Evolutionary conservation across 2,329 filamentous ascomycete species (phyloP).

Genomic region (Trichoderma oligosporum): DNA sequence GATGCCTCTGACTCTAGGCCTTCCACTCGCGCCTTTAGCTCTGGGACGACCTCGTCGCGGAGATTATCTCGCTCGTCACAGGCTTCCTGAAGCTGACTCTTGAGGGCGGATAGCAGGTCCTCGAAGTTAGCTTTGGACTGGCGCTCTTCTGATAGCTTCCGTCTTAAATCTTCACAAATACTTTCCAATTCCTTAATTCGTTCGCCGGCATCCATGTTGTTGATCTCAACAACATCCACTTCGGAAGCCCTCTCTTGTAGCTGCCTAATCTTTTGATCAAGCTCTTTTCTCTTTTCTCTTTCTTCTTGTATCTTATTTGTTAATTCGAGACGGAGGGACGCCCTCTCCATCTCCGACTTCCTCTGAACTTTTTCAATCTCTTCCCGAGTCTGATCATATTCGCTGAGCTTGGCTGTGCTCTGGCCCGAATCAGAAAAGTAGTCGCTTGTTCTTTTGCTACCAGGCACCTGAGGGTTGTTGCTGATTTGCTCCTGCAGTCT

Average conservation of each 20-base stretch:
- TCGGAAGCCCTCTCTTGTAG: constrained; percentile 75
- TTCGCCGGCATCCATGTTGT: constrained; percentile 52
- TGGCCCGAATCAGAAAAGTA: constrained; percentile 97
- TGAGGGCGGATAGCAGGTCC: constrained; percentile 80
- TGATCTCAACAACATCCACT: constrained; percentile 52
- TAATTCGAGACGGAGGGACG: constrained; percentile 77
- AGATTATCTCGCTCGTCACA: constrained; percentile 89
- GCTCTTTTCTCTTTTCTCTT: constrained; percentile 65
- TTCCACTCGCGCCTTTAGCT: constrained; percentile 71
- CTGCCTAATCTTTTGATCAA: constrained; percentile 80
- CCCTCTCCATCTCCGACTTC: constrained; percentile 85
- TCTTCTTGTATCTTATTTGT: constrained; percentile 86
- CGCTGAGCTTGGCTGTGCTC: constrained; percentile 75
- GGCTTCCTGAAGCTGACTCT: constrained; percentile 74
- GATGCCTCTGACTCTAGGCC: constrained; percentile 72
- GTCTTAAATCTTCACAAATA: constrained; percentile 75
- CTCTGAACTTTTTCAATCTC: constrained; percentile 81
- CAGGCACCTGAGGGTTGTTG: constrained; percentile 52
- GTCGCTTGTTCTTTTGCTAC: constrained; percentile 81
- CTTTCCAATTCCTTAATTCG: constrained; percentile 74
- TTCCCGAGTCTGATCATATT: constrained; percentile 58
- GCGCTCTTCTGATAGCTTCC: constrained; percentile 79
- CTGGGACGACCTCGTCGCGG: constrained; percentile 80
- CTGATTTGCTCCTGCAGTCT: constrained; percentile 71
- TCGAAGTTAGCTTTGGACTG: constrained; percentile 90